These are phyloP conservation scores for Eutypella sp. DNA, from an alignment of 2,329 filamentous ascomycete species.

Conservation along the genomic window DNA sequence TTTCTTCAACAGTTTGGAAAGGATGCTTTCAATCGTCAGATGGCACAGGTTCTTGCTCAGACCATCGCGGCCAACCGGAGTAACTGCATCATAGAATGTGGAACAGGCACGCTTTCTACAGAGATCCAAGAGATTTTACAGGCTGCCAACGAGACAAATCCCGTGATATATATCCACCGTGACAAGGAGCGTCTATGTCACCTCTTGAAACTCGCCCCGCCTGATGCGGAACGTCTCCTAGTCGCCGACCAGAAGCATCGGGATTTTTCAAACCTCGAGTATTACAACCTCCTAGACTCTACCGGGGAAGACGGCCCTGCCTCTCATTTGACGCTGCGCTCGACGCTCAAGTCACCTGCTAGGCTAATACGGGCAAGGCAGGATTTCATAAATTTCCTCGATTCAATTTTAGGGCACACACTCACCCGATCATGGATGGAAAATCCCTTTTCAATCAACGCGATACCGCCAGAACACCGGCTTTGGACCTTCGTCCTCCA, in stretches of 20 bases:
- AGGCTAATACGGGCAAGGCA: constrained; percentile 54
- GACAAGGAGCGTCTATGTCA: constrained; percentile 58
- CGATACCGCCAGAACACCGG: constrained; percentile 53
- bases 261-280: constrained; percentile 64
- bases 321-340: constrained; percentile 29
- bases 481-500: constrained; percentile 58
- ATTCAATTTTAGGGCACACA: constrained; percentile 50
- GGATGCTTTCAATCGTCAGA: constrained; percentile 56
- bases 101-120: constrained; percentile 57
- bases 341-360: constrained; percentile 49
- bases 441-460: constrained; percentile 56
- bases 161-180: constrained; percentile 65
- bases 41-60: constrained; percentile 55
- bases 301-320: constrained; percentile 27
- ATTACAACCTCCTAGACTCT: constrained; percentile 59
- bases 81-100: constrained; percentile 65
- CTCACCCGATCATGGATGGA: constrained; percentile 48
- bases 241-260: constrained; percentile 52
- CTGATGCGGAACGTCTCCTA: constrained; percentile 53
- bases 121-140: constrained; percentile 54
- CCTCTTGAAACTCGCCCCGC: constrained; percentile 43
- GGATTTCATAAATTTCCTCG: constrained; percentile 56
- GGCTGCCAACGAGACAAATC: constrained; percentile 58
- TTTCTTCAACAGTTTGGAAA: constrained; percentile 59
- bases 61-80: constrained; percentile 55